Conservation (phyloP, 768 basidiomycete species). For the Rhodocollybia butyracea region DNA sequence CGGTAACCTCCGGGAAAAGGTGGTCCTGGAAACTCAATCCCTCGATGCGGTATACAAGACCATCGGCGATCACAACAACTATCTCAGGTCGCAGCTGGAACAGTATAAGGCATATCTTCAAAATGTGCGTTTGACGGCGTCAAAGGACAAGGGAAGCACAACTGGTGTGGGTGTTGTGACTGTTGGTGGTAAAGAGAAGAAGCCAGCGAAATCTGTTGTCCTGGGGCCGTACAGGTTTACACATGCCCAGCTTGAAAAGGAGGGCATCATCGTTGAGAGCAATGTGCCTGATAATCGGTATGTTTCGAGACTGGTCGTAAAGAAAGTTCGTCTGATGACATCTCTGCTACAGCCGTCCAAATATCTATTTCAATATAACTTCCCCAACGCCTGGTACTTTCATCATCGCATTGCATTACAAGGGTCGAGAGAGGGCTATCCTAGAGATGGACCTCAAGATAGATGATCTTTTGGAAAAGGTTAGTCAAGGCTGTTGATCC, state of each 20-base stretch:
- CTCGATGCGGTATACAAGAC: constrained; percentile 99
- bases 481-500: constrained; percentile 27
- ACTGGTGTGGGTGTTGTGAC: constrained; percentile 92
- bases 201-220: constrained; percentile 77
- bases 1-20: constrained; percentile 95
- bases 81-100: constrained; percentile 92
- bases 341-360: constrained; percentile 66
- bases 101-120: constrained; percentile 99
- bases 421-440: constrained; percentile 97
- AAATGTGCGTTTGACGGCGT: constrained; percentile 89
- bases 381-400: constrained; percentile 98
- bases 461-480: constrained; percentile 97
- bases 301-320: background rate
- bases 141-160: constrained; percentile 84
- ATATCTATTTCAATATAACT: constrained; percentile 98
- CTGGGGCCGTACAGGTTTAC: constrained; percentile 97
- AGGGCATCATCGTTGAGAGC: constrained; percentile 98
- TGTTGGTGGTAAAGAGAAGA: constrained; percentile 97
- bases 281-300: constrained; percentile 98
- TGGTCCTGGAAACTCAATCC: constrained; percentile 85
- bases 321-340: constrained; percentile 10
- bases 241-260: constrained; percentile 97
- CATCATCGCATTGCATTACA: constrained; percentile 98
- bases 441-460: constrained; percentile 99
- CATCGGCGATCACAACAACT: constrained; percentile 98